A percentile compares a stretch with the other conserved stretches of the same genome.
These are phyloP conservation scores for Circinella minor DNA, from an alignment of 371 early-diverging fungal species.

Conservation along the genomic window DNA sequence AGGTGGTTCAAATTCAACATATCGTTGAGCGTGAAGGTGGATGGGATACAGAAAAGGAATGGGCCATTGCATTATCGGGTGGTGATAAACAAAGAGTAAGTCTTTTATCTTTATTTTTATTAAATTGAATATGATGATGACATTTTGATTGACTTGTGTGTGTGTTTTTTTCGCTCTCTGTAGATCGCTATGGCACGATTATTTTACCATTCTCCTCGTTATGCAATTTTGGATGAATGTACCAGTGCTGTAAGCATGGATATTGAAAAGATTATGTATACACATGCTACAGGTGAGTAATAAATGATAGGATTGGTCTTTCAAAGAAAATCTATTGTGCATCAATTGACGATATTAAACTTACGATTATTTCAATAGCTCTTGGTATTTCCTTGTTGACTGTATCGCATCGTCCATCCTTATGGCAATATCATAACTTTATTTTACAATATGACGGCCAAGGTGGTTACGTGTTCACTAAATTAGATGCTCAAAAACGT, in stretches of 20 bases:
- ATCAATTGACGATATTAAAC: no score
- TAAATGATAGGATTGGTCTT: no score
- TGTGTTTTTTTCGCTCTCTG: no score
- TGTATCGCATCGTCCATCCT: slow-evolving; percentile 86
- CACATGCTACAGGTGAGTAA: slow-evolving; percentile 71
- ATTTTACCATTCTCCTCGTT: slow-evolving; percentile 90
- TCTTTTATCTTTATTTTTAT: background rate
- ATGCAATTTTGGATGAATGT: slow-evolving; percentile 91
- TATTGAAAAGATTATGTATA: slow-evolving; percentile 89
- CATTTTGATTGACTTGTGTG: background rate
- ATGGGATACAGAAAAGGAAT: slow-evolving; percentile 85
- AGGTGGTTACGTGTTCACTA: slow-evolving; percentile 85
- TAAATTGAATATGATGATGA: background rate
- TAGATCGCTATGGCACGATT: slow-evolving; percentile 88
- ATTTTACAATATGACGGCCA: slow-evolving; percentile 89
- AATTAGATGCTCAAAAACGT: slow-evolving; percentile 87
- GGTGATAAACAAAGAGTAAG: slow-evolving; percentile 87
- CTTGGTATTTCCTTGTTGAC: slow-evolving; percentile 88
- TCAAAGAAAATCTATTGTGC: no score
- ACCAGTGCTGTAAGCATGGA: slow-evolving; percentile 93
- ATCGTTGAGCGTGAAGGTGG: slow-evolving; percentile 90
- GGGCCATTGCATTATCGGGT: slow-evolving; percentile 84
- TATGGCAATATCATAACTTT: slow-evolving; percentile 89
- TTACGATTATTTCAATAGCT: slow-evolving; percentile 20
- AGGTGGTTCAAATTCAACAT: slow-evolving; percentile 75